Evolutionary conservation across 2,329 filamentous ascomycete genomes (phyloP).

Genomic region (Paraphoma chrysanthemicola): DNA sequence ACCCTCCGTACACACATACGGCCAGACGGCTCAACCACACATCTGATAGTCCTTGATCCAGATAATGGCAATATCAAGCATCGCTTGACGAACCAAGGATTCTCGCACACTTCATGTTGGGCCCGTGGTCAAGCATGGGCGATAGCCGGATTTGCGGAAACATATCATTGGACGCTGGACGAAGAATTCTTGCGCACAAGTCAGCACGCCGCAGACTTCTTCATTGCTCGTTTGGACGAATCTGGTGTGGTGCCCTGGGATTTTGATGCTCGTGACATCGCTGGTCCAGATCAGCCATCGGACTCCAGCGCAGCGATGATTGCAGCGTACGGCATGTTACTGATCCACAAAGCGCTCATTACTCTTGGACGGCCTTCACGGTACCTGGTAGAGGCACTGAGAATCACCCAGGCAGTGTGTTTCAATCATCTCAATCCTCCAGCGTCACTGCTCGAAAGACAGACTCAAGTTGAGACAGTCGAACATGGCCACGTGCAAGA

Average conservation of each 20-base stretch:
- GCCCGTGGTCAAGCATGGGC: conserved; percentile 54
- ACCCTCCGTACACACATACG: conserved; percentile 51
- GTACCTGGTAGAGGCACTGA: conserved; percentile 2
- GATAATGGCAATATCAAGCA: conserved; percentile 33
- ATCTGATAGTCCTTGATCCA: conserved; percentile 5
- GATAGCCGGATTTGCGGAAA: conserved; percentile 51
- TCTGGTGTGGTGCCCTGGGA: conserved; percentile 53
- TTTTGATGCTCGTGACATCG: conserved; percentile 45
- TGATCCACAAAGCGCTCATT: conserved; percentile 44
- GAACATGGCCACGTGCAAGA: conserved; percentile 1
- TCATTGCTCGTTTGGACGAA: conserved; percentile 46
- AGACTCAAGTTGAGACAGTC: background rate
- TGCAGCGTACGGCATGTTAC: conserved; percentile 48
- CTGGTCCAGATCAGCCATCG: conserved; percentile 43
- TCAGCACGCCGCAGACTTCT: conserved; percentile 41
- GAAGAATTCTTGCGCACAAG: conserved; percentile 48
- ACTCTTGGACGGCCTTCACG: background rate
- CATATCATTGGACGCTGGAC: conserved; percentile 49
- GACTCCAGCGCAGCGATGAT: conserved; percentile 51
- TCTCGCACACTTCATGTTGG: conserved; percentile 49
- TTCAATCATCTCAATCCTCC: background rate
- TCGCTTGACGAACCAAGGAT: conserved; percentile 52
- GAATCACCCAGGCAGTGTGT: conserved; percentile 1
- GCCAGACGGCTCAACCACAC: conserved; percentile 34
- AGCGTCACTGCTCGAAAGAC: background rate